These are phyloP conservation scores for Paraphoma chrysanthemicola DNA, from an alignment of 2,329 filamentous ascomycete genomes.

Conservation along the genomic window DNA sequence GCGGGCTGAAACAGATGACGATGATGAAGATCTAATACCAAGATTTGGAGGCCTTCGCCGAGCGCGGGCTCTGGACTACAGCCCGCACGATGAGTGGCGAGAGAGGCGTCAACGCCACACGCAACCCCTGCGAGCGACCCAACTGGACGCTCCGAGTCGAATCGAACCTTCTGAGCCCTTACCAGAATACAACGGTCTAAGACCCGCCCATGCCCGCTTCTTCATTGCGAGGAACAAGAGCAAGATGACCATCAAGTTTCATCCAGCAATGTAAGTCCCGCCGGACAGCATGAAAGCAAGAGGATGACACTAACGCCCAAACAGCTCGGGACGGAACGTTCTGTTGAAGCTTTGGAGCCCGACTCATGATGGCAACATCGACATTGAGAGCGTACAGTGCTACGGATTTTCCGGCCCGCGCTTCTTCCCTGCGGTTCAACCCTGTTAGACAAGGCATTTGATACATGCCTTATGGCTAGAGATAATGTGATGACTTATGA, in stretches of 20 bases:
- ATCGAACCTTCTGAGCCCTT: conserved; percentile 36
- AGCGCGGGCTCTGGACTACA: conserved; percentile 29
- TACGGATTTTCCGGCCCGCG: conserved; percentile 86
- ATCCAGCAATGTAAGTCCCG: conserved; percentile 70
- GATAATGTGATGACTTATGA: too few species aligned
- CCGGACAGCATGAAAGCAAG: too few species aligned
- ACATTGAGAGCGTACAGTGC: conserved; percentile 84
- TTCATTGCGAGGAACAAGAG: conserved; percentile 82
- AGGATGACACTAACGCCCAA: conserved; percentile 3
- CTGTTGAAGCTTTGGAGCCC: conserved; percentile 91
- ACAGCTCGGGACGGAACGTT: conserved; percentile 77
- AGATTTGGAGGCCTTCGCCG: conserved; percentile 31
- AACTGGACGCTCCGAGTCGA: conserved; percentile 41
- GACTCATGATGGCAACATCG: conserved; percentile 77
- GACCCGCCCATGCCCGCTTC: conserved; percentile 80
- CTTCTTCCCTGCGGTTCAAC: conserved; percentile 75
- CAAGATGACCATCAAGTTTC: conserved; percentile 85
- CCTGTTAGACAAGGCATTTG: conserved; percentile 15
- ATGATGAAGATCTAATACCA: conserved; percentile 40
- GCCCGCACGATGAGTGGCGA: conserved; percentile 29
- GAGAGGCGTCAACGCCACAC: conserved; percentile 36
- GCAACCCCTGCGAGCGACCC: conserved; percentile 38
- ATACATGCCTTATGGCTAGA: too few species aligned
- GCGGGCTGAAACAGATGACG: conserved; percentile 46
- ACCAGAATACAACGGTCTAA: conserved; percentile 49